These are phyloP conservation scores for Aspergillus versicolor DNA, from an alignment of 2,329 filamentous ascomycete genomes.

Conservation along the genomic window DNA sequence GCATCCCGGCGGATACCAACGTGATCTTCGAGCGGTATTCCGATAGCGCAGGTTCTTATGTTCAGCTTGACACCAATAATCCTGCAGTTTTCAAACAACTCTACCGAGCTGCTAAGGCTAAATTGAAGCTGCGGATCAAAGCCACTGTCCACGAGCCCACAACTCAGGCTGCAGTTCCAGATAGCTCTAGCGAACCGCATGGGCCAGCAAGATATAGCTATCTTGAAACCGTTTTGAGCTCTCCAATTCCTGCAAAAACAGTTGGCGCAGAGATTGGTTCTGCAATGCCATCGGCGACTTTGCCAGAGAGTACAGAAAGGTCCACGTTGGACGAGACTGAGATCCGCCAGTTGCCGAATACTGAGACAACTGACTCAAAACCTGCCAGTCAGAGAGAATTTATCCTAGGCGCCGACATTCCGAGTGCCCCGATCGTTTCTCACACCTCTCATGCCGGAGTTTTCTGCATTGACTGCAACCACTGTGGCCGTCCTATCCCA, in stretches of 20 bases:
- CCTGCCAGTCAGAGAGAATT: slow-evolving; percentile 27
- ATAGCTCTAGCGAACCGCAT: slow-evolving; percentile 18
- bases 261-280: slow-evolving; percentile 11
- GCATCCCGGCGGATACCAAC: slow-evolving; percentile 61
- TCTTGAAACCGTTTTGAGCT: slow-evolving; percentile 43
- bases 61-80: slow-evolving; percentile 76
- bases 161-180: slow-evolving; percentile 14
- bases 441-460: slow-evolving; percentile 39
- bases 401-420: slow-evolving; percentile 26
- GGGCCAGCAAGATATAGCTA: slow-evolving; percentile 36
- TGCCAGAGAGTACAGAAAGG: slow-evolving; percentile 7
- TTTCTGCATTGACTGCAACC: slow-evolving; percentile 93
- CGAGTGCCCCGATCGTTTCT: slow-evolving; percentile 32
- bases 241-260: slow-evolving; percentile 24
- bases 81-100: slow-evolving; percentile 91
- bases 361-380: slow-evolving; percentile 10
- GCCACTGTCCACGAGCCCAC: slow-evolving; percentile 51
- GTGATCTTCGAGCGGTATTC: slow-evolving; percentile 88
- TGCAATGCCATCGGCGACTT: slow-evolving; percentile 12
- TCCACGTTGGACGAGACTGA: slow-evolving; percentile 9
- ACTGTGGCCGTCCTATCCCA: slow-evolving; percentile 74
- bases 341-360: slow-evolving; percentile 9
- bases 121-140: slow-evolving; percentile 91
- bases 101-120: slow-evolving; percentile 93
- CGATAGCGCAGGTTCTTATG: slow-evolving; percentile 80